Evolutionary conservation across 2,329 filamentous ascomycete species (phyloP).

Genomic region (Xylaria sp.): DNA sequence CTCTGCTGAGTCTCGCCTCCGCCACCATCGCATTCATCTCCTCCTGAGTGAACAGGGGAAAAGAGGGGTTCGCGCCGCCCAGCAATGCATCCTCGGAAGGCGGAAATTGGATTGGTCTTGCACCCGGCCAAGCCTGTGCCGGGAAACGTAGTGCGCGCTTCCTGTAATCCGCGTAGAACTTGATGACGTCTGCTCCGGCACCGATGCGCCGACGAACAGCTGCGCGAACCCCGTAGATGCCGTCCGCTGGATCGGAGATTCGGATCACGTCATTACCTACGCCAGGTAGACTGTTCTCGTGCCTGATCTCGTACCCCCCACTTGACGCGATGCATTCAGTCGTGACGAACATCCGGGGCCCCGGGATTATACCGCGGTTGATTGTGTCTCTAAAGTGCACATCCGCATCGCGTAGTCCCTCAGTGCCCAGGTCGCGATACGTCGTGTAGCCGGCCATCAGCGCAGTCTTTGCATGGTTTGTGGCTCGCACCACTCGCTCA

Average conservation of each 20-base stretch:
- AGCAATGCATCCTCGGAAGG: conserved; percentile 46
- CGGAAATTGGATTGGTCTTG: conserved; percentile 50
- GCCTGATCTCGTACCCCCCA: conserved; percentile 61
- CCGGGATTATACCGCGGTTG: conserved; percentile 64
- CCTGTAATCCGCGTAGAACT: conserved; percentile 63
- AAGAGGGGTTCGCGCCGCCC: conserved; percentile 53
- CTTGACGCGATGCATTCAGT: conserved; percentile 62
- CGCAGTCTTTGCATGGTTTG: conserved; percentile 63
- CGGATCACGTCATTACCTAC: conserved; percentile 50
- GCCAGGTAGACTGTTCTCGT: conserved; percentile 55
- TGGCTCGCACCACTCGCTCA: conserved; percentile 65
- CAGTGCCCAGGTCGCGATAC: conserved; percentile 66
- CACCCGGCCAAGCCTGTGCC: conserved; percentile 43
- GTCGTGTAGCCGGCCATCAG: conserved; percentile 69
- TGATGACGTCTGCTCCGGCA: conserved; percentile 62
- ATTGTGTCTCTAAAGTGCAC: conserved; percentile 63
- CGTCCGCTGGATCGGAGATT: conserved; percentile 60
- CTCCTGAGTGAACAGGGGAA: conserved; percentile 59
- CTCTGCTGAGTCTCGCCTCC: conserved; percentile 55
- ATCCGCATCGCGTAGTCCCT: conserved; percentile 62
- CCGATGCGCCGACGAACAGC: conserved; percentile 60
- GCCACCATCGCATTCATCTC: conserved; percentile 63
- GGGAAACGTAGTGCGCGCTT: conserved; percentile 58
- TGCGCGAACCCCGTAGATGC: conserved; percentile 56
- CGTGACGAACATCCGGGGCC: conserved; percentile 66